These are phyloP conservation scores for Calonectria pseudoturangicola DNA, from an alignment of 2,329 filamentous ascomycete species.

Conservation along the genomic window DNA sequence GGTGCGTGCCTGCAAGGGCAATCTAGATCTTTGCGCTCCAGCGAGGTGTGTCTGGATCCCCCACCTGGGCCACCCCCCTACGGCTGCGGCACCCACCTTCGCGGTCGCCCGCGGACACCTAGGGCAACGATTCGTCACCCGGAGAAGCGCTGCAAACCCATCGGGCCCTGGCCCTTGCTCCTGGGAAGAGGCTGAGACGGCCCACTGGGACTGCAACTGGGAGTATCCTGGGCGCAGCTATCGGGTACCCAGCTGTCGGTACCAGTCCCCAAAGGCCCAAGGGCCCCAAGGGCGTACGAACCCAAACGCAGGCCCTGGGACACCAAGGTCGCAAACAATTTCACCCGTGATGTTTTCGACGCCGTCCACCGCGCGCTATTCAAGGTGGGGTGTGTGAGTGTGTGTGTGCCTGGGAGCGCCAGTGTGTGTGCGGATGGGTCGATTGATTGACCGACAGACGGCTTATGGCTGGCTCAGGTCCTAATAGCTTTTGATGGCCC, in stretches of 20 bases:
- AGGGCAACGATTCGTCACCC: conserved; percentile 4
- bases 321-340: conserved; percentile 12
- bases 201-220: conserved; percentile 47
- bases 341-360: conserved; percentile 13
- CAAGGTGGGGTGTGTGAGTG: conserved; percentile 11
- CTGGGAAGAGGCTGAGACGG: conserved; percentile 37
- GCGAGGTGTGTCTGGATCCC: conserved; percentile 20
- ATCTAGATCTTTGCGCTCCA: conserved; percentile 28
- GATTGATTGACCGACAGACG: conserved; percentile 11
- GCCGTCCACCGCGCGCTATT: conserved; percentile 17
- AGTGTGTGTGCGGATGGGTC: conserved; percentile 7
- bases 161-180: conserved; percentile 31
- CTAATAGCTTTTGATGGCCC: conserved; percentile 17
- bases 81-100: background rate
- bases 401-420: background rate
- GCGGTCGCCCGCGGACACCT: conserved; percentile 2
- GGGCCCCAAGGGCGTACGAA: conserved; percentile 31
- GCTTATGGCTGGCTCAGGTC: conserved; percentile 11
- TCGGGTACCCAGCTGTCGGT: conserved; percentile 54
- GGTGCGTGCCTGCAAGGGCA: conserved; percentile 36
- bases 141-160: conserved; percentile 25
- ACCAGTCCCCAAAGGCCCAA: conserved; percentile 40
- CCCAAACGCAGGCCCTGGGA: background rate
- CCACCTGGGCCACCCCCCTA: conserved; percentile 20
- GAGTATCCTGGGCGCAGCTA: conserved; percentile 47